phyloP scores from a whole-genome alignment of 2,329 filamentous ascomycete genomes.

The Clarireedia monteithiana region DNA sequence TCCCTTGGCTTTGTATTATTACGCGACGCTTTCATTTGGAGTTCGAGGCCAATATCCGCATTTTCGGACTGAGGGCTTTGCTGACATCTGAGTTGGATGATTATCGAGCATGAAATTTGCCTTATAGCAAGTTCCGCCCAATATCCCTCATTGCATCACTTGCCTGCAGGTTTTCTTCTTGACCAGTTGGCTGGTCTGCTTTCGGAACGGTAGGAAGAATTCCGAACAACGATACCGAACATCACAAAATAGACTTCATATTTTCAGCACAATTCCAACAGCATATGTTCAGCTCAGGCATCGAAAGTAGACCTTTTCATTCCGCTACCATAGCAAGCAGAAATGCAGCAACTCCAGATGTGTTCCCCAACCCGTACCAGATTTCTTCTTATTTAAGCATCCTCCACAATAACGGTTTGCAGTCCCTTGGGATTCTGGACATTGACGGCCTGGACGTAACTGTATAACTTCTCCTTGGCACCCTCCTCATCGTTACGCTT shows the following conservation, averaged over 20 bases:
- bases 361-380: conserved; percentile 12
- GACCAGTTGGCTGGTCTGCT: no score
- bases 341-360: conserved; percentile 28
- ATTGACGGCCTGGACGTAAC: conserved; percentile 98
- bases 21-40: no score
- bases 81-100: no score
- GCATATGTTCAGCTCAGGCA: conserved; percentile 7
- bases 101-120: no score
- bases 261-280: conserved; percentile 2
- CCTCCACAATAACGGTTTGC: conserved; percentile 79
- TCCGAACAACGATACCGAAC: neutral
- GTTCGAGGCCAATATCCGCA: no score
- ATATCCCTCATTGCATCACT: no score
- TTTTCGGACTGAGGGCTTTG: no score
- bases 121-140: no score
- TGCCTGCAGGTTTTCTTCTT: no score
- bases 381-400: conserved; percentile 38
- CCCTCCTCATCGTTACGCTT: conserved; percentile 99
- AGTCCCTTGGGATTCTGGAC: conserved; percentile 99
- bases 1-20: no score
- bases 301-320: conserved; percentile 26
- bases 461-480: conserved; percentile 99
- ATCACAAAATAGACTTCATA: conserved; percentile 8
- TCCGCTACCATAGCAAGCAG: conserved; percentile 26
- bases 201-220: no score